Evolutionary conservation across 352 stramenopile genomes (phyloP), one percentile per base, ranked within the genome.

Genomic region (Pythium coloratum): DNA sequence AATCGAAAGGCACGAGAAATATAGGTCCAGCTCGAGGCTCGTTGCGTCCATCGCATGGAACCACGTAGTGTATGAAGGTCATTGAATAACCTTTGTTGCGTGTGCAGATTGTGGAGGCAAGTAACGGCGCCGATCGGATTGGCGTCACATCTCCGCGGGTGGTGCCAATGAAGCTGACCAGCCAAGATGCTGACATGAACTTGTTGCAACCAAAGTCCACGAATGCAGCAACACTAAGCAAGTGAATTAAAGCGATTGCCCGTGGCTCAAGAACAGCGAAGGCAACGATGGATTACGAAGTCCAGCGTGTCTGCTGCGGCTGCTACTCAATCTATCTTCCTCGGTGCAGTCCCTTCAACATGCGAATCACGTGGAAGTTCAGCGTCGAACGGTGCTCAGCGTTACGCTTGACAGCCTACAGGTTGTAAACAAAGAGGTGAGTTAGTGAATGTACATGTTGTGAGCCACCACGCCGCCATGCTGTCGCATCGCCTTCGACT

Each of bases 311-410:
- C 18, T 20, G 26, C 53, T 60, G 16, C 54, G 20, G 59, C 60
- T 59, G 57, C 72, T 69, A 64, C 60, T 75, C 51, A 13, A 20
- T 55, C 36, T 70, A 57, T 64, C 60, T 70, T 54, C 74, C 32
- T 38, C 56, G 77, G 62, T 79, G 57, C 69, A 91, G 73, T 8
- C 71, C 75, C 78, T 94, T 94, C 76, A 94, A 84, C 86, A 94
- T 94, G 72, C 86, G 88, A 46, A 94, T 91, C 24, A 96, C 88
- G 74, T 94, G 83, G 70, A 93, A 94, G 76, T 94, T 94, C 47
- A 96, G 81, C 62, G 88, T 92, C 53, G 88, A 92, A 44, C 87
- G 87, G 71, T 94, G 86, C 64, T 83, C 86, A 0, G 82, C 80
- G 12, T 77, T 78, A 60, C 82, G 78, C 55, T 81, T 79, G 71